Evolutionary conservation across 2,329 filamentous ascomycete genomes (phyloP).

Genomic region (Byssochlamys sp.): DNA sequence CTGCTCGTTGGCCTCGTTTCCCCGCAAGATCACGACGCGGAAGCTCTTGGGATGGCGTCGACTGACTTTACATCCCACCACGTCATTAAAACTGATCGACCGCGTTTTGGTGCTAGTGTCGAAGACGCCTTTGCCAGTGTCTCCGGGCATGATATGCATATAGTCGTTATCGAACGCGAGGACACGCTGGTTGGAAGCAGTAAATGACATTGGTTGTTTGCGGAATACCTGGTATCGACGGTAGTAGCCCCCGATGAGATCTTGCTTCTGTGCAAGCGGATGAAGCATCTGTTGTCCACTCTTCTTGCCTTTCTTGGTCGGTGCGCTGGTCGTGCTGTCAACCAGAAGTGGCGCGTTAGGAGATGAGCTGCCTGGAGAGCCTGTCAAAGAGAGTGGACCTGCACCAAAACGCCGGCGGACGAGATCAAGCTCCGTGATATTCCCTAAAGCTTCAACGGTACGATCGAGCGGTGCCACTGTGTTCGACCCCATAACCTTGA

Average conservation of each 20-base stretch:
- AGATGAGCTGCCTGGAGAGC: slow-evolving; percentile 52
- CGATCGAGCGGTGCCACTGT: slow-evolving; percentile 56
- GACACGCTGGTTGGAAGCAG: slow-evolving; percentile 50
- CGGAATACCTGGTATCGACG: slow-evolving; percentile 55
- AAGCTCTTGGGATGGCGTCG: slow-evolving; percentile 57
- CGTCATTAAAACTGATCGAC: slow-evolving; percentile 53
- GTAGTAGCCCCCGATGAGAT: slow-evolving; percentile 42
- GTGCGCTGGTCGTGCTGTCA: slow-evolving; percentile 18
- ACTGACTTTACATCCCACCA: slow-evolving; percentile 57
- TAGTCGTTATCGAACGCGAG: slow-evolving; percentile 57
- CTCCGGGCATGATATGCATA: slow-evolving; percentile 54
- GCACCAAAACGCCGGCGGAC: slow-evolving; percentile 53
- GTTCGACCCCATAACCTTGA: slow-evolving; percentile 55
- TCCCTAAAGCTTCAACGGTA: slow-evolving; percentile 55
- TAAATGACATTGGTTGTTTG: slow-evolving; percentile 57
- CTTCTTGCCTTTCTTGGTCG: slow-evolving; percentile 37
- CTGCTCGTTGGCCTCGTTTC: slow-evolving; percentile 53
- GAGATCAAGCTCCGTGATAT: slow-evolving; percentile 52
- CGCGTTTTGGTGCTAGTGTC: slow-evolving; percentile 45
- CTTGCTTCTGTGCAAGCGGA: slow-evolving; percentile 39
- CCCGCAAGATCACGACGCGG: slow-evolving; percentile 50
- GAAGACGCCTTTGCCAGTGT: slow-evolving; percentile 45
- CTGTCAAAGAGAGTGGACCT: slow-evolving; percentile 46
- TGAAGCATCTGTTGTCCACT: slow-evolving; percentile 33
- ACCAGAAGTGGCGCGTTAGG: slow-evolving; percentile 57